Conservation (phyloP, 129 eudicot genomes). For the Flaveria sonorensis region DNA sequence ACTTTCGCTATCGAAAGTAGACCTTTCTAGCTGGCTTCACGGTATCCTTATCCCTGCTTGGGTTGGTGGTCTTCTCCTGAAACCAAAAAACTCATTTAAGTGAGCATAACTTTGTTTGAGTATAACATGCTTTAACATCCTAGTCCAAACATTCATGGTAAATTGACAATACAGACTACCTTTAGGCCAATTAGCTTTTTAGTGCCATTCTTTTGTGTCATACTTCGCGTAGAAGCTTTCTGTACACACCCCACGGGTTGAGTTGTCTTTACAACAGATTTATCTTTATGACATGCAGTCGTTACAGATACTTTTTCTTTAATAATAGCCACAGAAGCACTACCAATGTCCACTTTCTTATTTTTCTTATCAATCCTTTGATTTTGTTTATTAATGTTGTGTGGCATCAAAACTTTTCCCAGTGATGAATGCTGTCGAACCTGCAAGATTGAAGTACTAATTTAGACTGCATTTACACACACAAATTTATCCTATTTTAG, state of each 20-base stretch:
- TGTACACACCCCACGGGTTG: constrained; percentile 32
- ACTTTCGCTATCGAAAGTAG: constrained; percentile 45
- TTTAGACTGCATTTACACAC: constrained; percentile 2
- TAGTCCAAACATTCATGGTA: not conserved
- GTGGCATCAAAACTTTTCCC: constrained; percentile 41
- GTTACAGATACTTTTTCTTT: constrained; percentile 35
- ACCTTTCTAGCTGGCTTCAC: constrained; percentile 39
- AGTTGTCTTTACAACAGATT: not conserved
- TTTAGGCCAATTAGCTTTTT: constrained; percentile 34
- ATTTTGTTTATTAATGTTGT: constrained; percentile 25
- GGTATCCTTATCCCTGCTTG: constrained; percentile 35
- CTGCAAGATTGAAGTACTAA: constrained; percentile 24
- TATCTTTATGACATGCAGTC: constrained; percentile 19
- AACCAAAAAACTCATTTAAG: not conserved
- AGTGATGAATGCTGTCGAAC: constrained; percentile 32
- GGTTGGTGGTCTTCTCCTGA: constrained; percentile 40
- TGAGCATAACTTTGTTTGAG: not conserved
- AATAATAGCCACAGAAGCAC: constrained; percentile 25
- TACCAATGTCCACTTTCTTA: constrained; percentile 20
- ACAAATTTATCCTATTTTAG: not conserved
- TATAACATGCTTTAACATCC: not conserved
- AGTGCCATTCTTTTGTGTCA: constrained; percentile 32
- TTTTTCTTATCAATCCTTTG: constrained; percentile 13
- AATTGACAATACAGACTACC: constrained; percentile 25
- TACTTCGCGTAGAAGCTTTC: constrained; percentile 35